These are phyloP conservation scores for Ganoderma multipileum DNA, from an alignment of 1,284 basidiomycete species.

Conservation along the genomic window DNA sequence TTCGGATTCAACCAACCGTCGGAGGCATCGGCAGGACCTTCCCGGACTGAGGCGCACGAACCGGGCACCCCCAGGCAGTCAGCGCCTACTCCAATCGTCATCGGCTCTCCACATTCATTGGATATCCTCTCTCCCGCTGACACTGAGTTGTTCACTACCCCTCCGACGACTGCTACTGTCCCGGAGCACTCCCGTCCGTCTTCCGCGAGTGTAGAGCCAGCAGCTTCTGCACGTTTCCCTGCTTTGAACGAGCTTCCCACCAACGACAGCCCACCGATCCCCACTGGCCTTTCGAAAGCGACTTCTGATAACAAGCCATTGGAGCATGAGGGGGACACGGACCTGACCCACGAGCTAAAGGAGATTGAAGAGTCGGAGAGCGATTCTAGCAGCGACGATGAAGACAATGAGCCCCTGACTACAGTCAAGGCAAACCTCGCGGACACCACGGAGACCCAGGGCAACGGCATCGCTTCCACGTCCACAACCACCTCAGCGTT, in stretches of 20 bases:
- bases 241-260: slow-evolving; percentile 48
- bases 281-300: slow-evolving; percentile 15
- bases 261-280: slow-evolving; percentile 20
- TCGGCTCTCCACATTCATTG: slow-evolving; percentile 18
- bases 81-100: slow-evolving; percentile 20
- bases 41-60: slow-evolving; percentile 18
- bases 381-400: slow-evolving; percentile 55
- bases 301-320: slow-evolving; percentile 7
- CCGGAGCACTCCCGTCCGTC: slow-evolving; percentile 19
- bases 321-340: slow-evolving; percentile 47
- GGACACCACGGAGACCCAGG: slow-evolving; percentile 30
- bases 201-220: slow-evolving; percentile 1
- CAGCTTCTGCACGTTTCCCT: slow-evolving; percentile 46
- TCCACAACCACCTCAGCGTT: slow-evolving; percentile 45
- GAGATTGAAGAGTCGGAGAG: slow-evolving; percentile 72
- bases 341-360: slow-evolving; percentile 59
- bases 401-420: slow-evolving; percentile 48
- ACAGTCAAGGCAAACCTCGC: slow-evolving; percentile 35
- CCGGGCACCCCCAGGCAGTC: slow-evolving; percentile 32
- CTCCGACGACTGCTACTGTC: slow-evolving; percentile 53
- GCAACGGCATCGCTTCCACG: slow-evolving; percentile 25
- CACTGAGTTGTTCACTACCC: slow-evolving; percentile 67
- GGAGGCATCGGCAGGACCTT: slow-evolving; percentile 33
- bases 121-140: slow-evolving; percentile 46
- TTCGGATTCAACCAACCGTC: slow-evolving; percentile 65